Base-by-base conservation (phyloP, 495 filamentous ascomycete genomes). In the Sordaria brevicollis region DNA sequence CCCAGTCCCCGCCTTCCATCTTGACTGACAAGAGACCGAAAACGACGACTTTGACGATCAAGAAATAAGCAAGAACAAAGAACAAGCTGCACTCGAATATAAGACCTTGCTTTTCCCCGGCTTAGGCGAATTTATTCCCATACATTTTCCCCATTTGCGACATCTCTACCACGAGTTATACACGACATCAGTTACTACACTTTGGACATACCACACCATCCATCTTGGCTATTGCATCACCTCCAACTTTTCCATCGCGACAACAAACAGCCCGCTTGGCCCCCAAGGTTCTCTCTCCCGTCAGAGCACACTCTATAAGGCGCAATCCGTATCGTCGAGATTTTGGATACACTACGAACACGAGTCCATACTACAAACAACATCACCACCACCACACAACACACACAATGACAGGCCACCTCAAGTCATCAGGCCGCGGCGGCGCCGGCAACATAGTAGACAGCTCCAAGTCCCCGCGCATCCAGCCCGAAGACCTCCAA, bases 361-460 rank as follows among this genome's bases (percentile, higher is more conserved):
- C 39, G 10, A 17, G n/a, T 13, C 8, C 34, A 66, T 5, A 11
- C 39, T 19, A 37, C 17, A 33, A 29, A 8, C 15, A n/a, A 31
- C 39, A 35, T 21, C 57, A 29, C 37, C 68, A 36, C 29, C 37
- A 11, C 62, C 65, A 19, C 57, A 29, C 57, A 43, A n/a, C 39
- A 0, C 49, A 13, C 34, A 76, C 71, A 65, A 80, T 80, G 80
- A 76, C 79, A 49, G 69, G 70, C 19, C 66, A 78, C 62, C 68
- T 82, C 65, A 78, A 81, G 17, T 83, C 83, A 8, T 81, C 81
- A 38, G 86, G 86, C 65, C 83, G 86, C 69, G 85, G 86, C 74
- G 86, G 86, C 75, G 81, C 83, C 83, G 93, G 93, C 72, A 96
- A 96, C 83, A 92, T 94, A 72, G 85, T 84, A 75, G 86, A 86